Conservation (phyloP, 306 rosid species). For the Castanospermum australe region DNA sequence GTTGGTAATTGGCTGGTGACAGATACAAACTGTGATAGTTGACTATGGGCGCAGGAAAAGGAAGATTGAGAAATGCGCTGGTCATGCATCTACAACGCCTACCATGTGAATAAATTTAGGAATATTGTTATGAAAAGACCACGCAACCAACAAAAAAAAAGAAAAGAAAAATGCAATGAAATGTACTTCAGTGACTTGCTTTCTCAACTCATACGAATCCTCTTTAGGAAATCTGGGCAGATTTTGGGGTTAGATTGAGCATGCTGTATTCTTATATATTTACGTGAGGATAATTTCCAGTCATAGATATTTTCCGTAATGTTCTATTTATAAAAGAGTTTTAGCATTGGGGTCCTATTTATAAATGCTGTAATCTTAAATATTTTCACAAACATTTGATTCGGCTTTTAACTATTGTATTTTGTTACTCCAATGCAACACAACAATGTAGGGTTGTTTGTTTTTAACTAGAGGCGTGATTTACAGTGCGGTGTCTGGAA, state of each 20-base stretch:
- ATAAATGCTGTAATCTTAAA: too few relatives aligned
- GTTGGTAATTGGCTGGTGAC: constrained; percentile 9
- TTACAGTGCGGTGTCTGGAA: neutral
- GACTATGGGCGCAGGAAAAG: neutral
- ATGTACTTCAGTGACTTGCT: neutral
- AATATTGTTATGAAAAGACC: neutral
- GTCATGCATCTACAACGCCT: constrained; percentile 9
- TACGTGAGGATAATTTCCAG: neutral
- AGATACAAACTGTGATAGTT: constrained; percentile 5
- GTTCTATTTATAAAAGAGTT: neutral
- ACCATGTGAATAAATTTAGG: constrained; percentile 1
- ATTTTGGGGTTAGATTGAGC: neutral
- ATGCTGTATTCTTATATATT: neutral
- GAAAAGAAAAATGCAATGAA: too few relatives aligned
- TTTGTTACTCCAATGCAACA: neutral
- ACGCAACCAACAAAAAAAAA: too few relatives aligned
- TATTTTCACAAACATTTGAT: neutral
- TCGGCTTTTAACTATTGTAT: neutral
- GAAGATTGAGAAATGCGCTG: neutral
- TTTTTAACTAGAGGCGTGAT: neutral
- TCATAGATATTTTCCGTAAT: neutral
- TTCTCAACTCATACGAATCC: neutral
- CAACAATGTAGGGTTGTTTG: too few relatives aligned
- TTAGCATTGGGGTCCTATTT: neutral
- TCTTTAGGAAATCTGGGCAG: neutral